Base-by-base conservation (phyloP, 495 filamentous ascomycete genomes). In the Trichocladium antarcticum region DNA sequence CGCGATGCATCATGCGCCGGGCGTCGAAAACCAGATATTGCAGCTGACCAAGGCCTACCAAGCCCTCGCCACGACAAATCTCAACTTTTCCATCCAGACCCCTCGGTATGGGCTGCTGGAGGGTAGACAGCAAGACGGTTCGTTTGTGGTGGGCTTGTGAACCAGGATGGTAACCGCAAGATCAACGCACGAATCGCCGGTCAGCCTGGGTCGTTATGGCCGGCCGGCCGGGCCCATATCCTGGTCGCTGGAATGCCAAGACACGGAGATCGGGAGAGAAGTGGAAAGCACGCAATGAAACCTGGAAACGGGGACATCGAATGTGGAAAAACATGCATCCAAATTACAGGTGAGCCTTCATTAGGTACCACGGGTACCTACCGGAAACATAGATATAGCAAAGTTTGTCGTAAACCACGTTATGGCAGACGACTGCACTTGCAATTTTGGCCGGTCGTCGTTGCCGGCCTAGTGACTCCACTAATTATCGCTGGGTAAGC, bases 31-130 rank as follows among this genome's bases (percentile, higher is more conserved):
- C 3, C 27, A 45, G 14, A 1, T 52, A 0, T 11, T 24, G n/a
- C 28, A 31, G 28, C 27, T 52, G 2, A 43, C 48, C 24, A 37
- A 28, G 24, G 45, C 41, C 0, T 58, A 55, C 31, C 48, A 55
- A 14, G 31, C 51, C 4, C 31, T 58, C 19, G 42, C 45, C 5
- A 55, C 56, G 12, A 39, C 24, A 1, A 44, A 44, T 11, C 52
- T 58, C 15, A 21, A 52, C 41, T 58, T 58, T 34, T 55, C 49
- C 15, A 36, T 50, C 19, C 14, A 50, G 5, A 58, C 49, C 38
- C 52, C 52, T 1, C 49, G 56, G 21, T 55, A 58, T 28, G 52
- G 51, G 5, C 10, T 55, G 11, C 27, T 45, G 28, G 35, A 46
- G 22, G 19, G 53, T 28, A 38, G 24, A 34, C 37, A 47, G 27